Percentiles rank a stretch among this genome's conserved stretches.
phyloP scores from a whole-genome alignment of 1,284 basidiomycete genomes.

The Golubevia pallescens region DNA sequence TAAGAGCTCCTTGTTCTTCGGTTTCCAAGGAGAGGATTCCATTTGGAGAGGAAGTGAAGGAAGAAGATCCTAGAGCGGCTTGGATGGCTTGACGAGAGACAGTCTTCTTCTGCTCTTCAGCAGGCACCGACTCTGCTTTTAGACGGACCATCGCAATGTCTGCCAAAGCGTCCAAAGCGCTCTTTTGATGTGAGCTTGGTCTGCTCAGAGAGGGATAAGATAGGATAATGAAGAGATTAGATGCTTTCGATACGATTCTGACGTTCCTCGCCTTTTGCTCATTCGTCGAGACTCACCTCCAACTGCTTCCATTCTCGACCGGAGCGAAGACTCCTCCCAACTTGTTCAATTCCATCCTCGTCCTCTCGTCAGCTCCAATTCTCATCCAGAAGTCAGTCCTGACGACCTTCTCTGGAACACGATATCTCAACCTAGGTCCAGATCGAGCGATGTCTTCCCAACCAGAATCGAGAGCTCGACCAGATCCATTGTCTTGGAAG shows the following conservation, averaged over 20 bases:
- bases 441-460: slow-evolving; percentile 67
- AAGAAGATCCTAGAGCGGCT: neutral
- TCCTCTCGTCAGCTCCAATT: slow-evolving; percentile 4
- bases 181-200: neutral
- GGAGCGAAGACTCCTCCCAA: neutral
- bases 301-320: neutral
- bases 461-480: slow-evolving; percentile 19
- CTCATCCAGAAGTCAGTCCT: slow-evolving; percentile 93
- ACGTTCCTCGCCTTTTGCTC: neutral
- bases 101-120: neutral
- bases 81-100: neutral
- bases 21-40: neutral
- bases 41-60: neutral
- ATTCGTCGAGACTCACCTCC: neutral
- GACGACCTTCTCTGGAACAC: slow-evolving; percentile 91
- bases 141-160: slow-evolving; percentile 7
- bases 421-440: slow-evolving; percentile 74
- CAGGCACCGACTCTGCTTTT: slow-evolving; percentile 3
- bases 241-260: neutral
- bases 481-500: slow-evolving; percentile 31
- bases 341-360: slow-evolving; percentile 4
- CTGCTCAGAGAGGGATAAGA: neutral
- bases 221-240: neutral
- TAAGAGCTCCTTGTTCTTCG: neutral
- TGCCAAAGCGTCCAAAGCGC: slow-evolving; percentile 2